phyloP scores from a whole-genome alignment of 2,329 filamentous ascomycete species.

The Colletotrichum sp. region DNA sequence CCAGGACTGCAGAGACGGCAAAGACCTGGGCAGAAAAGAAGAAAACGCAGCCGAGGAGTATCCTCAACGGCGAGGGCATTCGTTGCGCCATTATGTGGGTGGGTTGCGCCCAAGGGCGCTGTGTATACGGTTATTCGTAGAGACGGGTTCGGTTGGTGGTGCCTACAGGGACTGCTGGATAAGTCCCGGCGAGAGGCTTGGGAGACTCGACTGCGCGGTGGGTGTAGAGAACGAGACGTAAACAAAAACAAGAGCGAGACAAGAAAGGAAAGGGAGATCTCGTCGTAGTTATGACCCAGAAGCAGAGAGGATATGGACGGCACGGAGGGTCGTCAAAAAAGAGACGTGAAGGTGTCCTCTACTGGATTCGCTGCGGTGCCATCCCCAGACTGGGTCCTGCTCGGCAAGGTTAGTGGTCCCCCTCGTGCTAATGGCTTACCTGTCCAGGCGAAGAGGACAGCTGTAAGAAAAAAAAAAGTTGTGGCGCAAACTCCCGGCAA shows the following conservation, averaged over 20 bases:
- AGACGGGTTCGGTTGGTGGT: neutral
- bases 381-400: conserved; percentile 11
- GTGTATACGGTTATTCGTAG: neutral
- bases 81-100: conserved; percentile 34
- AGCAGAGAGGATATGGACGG: conserved; percentile 1
- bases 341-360: conserved; percentile 20
- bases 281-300: neutral
- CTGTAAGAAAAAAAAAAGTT: conserved; percentile 16
- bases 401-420: neutral
- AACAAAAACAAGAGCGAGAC: neutral
- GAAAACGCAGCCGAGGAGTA: conserved; percentile 44
- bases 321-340: neutral
- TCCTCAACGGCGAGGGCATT: conserved; percentile 39
- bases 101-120: conserved; percentile 22
- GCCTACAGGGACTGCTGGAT: neutral
- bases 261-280: neutral
- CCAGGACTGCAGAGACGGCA: conserved; percentile 76
- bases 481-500: neutral
- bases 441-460: conserved; percentile 21
- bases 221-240: neutral
- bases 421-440: conserved; percentile 4
- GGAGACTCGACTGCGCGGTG: neutral
- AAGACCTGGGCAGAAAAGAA: conserved; percentile 54
- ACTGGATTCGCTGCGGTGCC: conserved; percentile 13
- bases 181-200: conserved; percentile 9